Evolutionary conservation across 768 basidiomycete species (phyloP).

Genomic region (Termitomyces heimii): DNA sequence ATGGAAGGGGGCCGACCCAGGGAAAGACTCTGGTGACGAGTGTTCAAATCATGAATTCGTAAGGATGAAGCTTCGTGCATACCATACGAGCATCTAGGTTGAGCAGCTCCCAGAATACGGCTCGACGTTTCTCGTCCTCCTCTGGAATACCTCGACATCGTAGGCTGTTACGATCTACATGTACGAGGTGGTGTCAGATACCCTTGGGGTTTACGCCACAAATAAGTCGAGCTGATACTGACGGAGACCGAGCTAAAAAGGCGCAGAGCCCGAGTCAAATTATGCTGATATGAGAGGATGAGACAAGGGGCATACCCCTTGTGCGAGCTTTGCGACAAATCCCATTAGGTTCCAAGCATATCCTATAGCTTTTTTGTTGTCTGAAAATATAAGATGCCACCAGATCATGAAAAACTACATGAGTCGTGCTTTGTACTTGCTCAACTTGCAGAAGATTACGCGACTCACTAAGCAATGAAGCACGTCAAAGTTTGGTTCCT

Average conservation of each 20-base stretch:
- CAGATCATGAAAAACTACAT: constrained; percentile 61
- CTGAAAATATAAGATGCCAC: constrained; percentile 70
- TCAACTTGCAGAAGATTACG: neutral
- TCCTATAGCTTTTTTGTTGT: constrained; percentile 65
- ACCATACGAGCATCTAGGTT: constrained; percentile 69
- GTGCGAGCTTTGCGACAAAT: constrained; percentile 65
- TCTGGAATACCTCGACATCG: constrained; percentile 64
- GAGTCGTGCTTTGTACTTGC: constrained; percentile 1
- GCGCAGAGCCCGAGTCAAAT: constrained; percentile 8
- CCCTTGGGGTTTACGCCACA: neutral
- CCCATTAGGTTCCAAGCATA: constrained; percentile 78
- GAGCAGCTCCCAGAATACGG: constrained; percentile 71
- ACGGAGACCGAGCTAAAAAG: constrained; percentile 60
- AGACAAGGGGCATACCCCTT: constrained; percentile 45
- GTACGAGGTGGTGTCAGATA: constrained; percentile 1
- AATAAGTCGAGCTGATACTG: constrained; percentile 21
- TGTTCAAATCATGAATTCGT: neutral
- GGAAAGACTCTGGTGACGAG: constrained; percentile 47
- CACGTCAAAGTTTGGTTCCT: constrained; percentile 69
- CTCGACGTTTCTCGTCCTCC: constrained; percentile 62
- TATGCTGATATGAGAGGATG: constrained; percentile 4
- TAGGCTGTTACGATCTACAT: constrained; percentile 60
- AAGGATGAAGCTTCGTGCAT: neutral
- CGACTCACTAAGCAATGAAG: constrained; percentile 55
- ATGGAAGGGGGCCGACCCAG: constrained; percentile 70